These are phyloP conservation scores for Salix exigua DNA, from an alignment of 345 rosid species.

Conservation along the genomic window DNA sequence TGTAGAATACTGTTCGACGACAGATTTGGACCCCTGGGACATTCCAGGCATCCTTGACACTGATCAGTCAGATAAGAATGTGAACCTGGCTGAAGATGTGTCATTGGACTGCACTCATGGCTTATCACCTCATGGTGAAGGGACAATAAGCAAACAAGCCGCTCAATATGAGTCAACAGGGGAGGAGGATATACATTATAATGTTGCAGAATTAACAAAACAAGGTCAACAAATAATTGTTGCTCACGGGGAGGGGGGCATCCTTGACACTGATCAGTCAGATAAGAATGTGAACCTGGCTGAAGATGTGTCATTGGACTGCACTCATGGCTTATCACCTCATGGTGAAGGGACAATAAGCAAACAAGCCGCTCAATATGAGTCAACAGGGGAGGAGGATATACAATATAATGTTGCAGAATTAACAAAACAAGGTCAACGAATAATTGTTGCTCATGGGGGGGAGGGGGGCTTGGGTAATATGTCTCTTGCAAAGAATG, in stretches of 20 bases:
- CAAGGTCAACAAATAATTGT: slow-evolving; percentile 62
- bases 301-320: slow-evolving; percentile 22
- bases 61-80: slow-evolving; percentile 26
- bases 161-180: slow-evolving; percentile 20
- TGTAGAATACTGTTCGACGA: slow-evolving; percentile 34
- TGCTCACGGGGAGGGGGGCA: slow-evolving; percentile 80
- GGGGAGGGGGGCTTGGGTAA: slow-evolving; percentile 91
- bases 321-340: not conserved
- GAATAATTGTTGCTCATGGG: slow-evolving; percentile 62
- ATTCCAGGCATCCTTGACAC: slow-evolving; percentile 66
- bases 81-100: slow-evolving; percentile 21
- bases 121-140: not conserved
- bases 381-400: slow-evolving; percentile 30
- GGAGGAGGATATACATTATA: slow-evolving; percentile 44
- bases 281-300: slow-evolving; percentile 7
- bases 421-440: slow-evolving; percentile 65
- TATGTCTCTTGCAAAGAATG: slow-evolving; percentile 38
- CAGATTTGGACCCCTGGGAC: slow-evolving; percentile 83
- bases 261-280: slow-evolving; percentile 38
- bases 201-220: slow-evolving; percentile 72
- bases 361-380: slow-evolving; percentile 17
- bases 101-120: not conserved
- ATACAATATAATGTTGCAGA: slow-evolving; percentile 66
- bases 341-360: not conserved
- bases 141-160: not conserved